Evolutionary conservation across 2,329 filamentous ascomycete genomes (phyloP), one percentile per base, ranked within the genome.

Genomic region (Phialocephala subalpina): DNA sequence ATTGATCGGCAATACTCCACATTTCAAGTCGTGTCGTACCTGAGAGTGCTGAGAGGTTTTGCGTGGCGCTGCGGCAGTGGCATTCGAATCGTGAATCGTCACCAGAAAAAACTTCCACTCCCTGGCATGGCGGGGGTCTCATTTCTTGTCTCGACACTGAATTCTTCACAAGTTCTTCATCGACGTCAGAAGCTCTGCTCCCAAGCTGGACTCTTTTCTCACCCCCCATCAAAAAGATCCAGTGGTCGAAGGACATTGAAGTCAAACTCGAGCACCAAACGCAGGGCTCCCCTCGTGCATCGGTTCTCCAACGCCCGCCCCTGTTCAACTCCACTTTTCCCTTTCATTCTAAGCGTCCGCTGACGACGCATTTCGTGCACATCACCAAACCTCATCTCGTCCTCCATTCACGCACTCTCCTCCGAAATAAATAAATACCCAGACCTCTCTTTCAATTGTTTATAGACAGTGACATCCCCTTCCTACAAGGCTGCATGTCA

Each of bases 321-420:
- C 35, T 25, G n/a, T 12, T 33, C 33, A 22, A 22, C 33, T 61
- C 42, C 58, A 52, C 62, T 62, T 62, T 62, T 60, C 25, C n/a
- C 20, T 47, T 35, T 33, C n/a, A 22, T 58, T 7, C 42, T 45
- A 45, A 58, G 36, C 12, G 5, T 36, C 40, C 29, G 61, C 61
- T 63, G 61, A 63, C 61, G 61, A 63, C 61, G 61, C 53, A 25
- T 62, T 20, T 22, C 14, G 52, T 33, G 40, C 16, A 20, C 22
- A 29, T 49, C 29, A n/a, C n/a, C 42, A 33, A 42, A 29, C 36
- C 42, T 47, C 47, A 33, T 57, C 29, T 49, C 33, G 20, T 58
- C 36, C 29, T 25, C 12, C 22, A 55, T 14, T n/a, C 11, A 57
- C n/a, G 22, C n/a, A 1, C 45, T 6, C 40, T 42, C 18, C 2